Evolutionary conservation across 371 early-diverging fungal species (phyloP).

Genomic region (Rhizopus microsporus): DNA sequence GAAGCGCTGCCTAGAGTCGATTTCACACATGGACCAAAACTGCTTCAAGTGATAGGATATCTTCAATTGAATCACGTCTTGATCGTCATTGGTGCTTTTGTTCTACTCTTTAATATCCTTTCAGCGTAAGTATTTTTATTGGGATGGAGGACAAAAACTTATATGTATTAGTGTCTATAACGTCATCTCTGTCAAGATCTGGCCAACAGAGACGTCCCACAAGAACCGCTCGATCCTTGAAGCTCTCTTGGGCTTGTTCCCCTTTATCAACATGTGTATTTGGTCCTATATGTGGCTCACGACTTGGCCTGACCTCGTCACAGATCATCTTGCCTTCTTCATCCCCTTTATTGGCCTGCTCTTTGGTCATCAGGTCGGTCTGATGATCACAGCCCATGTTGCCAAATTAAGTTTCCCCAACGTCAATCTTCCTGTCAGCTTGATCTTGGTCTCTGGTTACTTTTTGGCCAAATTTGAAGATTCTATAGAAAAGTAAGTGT

Average conservation of each 20-base stretch:
- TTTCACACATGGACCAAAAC: constrained; percentile 22
- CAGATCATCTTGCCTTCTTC: constrained; percentile 68
- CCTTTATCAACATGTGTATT: constrained; percentile 60
- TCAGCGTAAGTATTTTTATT: constrained; percentile 45
- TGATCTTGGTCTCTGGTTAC: constrained; percentile 60
- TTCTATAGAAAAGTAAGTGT: constrained; percentile 52
- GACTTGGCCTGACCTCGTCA: constrained; percentile 68
- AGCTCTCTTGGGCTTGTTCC: constrained; percentile 66
- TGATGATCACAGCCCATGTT: constrained; percentile 88
- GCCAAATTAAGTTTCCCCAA: constrained; percentile 78
- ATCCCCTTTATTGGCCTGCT: constrained; percentile 70
- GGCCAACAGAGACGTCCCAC: constrained; percentile 40
- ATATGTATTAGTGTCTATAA: constrained; percentile 22
- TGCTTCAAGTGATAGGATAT: constrained; percentile 32
- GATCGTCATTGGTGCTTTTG: constrained; percentile 57
- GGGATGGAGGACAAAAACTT: background rate
- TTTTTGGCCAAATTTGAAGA: constrained; percentile 60
- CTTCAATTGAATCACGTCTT: constrained; percentile 66
- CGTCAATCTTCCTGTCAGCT: constrained; percentile 62
- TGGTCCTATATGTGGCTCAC: constrained; percentile 69
- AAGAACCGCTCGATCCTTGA: constrained; percentile 51
- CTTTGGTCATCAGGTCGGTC: constrained; percentile 84
- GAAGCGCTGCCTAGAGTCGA: constrained; percentile 31
- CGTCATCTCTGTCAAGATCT: constrained; percentile 32
- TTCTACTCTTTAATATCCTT: constrained; percentile 61